A percentile compares a stretch with the other conserved stretches of the same genome.
These are phyloP conservation scores for Puccinellia tenuiflora DNA, from an alignment of 176 grass and related monocot genomes.

Conservation along the genomic window DNA sequence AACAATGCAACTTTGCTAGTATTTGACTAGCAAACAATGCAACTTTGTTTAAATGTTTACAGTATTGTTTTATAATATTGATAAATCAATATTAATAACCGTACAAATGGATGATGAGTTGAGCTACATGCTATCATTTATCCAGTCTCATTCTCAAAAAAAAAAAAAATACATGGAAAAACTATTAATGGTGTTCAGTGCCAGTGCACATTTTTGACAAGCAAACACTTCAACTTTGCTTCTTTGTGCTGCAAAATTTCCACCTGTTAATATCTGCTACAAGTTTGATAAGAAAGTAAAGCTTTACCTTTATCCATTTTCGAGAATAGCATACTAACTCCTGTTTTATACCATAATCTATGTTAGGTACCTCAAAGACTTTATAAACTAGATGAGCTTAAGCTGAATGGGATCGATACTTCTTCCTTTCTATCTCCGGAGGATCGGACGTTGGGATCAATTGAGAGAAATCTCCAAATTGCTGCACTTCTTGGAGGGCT, in stretches of 20 bases:
- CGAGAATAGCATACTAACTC: neutral
- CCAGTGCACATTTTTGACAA: neutral
- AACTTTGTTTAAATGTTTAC: neutral
- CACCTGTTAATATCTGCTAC: neutral
- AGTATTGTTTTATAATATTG: neutral
- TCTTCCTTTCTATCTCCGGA: conserved; percentile 62
- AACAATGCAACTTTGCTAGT: neutral
- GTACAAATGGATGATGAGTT: neutral
- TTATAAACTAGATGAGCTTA: conserved; percentile 82
- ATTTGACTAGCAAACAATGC: neutral
- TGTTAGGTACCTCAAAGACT: conserved; percentile 71
- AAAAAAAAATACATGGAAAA: neutral
- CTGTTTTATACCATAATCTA: conserved; percentile 19
- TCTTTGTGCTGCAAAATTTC: neutral
- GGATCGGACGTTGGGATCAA: conserved; percentile 68
- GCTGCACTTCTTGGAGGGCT: conserved; percentile 52
- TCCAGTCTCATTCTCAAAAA: neutral
- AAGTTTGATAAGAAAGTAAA: neutral
- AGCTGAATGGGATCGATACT: conserved; percentile 78
- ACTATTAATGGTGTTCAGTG: neutral
- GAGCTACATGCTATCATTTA: neutral
- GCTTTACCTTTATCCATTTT: neutral
- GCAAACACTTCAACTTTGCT: neutral
- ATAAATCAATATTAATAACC: neutral
- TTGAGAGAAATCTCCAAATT: conserved; percentile 77